Evolutionary conservation across 108 stramenopile genomes (phyloP), one percentile per base, ranked within the genome.

Genomic region (Skeletonema tropicum): DNA sequence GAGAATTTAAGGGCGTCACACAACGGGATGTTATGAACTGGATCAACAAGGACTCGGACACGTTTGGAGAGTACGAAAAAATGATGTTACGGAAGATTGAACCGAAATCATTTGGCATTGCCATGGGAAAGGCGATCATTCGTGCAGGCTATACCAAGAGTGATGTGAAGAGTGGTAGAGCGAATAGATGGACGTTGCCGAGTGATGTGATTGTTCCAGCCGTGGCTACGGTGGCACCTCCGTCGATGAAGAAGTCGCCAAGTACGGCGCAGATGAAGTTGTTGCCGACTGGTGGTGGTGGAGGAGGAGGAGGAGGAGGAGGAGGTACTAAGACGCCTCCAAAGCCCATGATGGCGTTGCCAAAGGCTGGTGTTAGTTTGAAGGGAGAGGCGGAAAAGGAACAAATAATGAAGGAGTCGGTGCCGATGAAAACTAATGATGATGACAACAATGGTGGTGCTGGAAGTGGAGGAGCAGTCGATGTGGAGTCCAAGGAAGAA

Each of bases 121-220:
- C 60, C 30, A 71, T 75, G 33, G 58, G 39, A 2, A 71, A 71
- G 60, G 74, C 74, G 9, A 61, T 75, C 5, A 15, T 64, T 14
- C 15, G 74, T 26, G 74, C 74, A 35, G 74, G 74, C 0, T 75
- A 71, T 17, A 64, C 33, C 3, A 75, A 71, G 30, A 62, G 63
- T 64, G 68, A 64, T 23, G 7, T 57, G 9, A 32, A 48, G 31
- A 73, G 63, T 31, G 72, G 72, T 5, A 64, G 72, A 33, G 72
- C 72, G 12, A 33, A 62, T 17, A 42, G 72, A 1, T 73, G 72
- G 72, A 29, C 17, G 30, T 42, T 65, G 38, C 72, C 72, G 14
- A 21, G 61, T 55, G 52, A 55, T 55, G 17, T 55, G 9, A 23
- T 55, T 23, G 52, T 55, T 9, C 23, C 52, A 5, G 21, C 23